Conservation (phyloP, 73 alveolate species). For the Strombidium stylifer region DNA sequence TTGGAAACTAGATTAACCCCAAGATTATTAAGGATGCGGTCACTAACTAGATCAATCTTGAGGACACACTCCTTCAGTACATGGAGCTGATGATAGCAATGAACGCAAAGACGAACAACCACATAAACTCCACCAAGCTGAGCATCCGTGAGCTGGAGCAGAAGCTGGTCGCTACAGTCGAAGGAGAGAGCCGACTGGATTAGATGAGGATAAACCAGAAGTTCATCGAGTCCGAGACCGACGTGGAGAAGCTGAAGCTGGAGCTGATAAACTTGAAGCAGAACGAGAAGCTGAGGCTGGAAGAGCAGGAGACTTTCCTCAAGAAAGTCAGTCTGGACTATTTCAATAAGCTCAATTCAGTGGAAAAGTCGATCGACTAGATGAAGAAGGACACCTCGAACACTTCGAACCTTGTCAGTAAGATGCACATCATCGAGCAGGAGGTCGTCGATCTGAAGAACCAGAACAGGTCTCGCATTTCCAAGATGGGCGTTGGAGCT, state of each 20-base stretch:
- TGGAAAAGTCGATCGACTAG: conserved; percentile 13
- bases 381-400: conserved; percentile 25
- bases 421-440: conserved; percentile 20
- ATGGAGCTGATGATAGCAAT: conserved; percentile 20
- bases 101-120: conserved; percentile 34
- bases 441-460: conserved; percentile 42
- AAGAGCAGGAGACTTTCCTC: conserved; percentile 26
- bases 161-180: conserved; percentile 13
- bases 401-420: conserved; percentile 10
- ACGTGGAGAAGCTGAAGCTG: conserved; percentile 18
- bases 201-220: conserved; percentile 9
- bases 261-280: conserved; percentile 20
- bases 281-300: neutral
- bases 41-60: conserved; percentile 17
- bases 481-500: neutral
- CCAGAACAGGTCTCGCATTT: neutral
- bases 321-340: conserved; percentile 35
- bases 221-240: conserved; percentile 7
- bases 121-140: conserved; percentile 2
- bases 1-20: neutral
- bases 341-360: conserved; percentile 9
- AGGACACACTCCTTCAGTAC: conserved; percentile 26
- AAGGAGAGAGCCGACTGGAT: conserved; percentile 8
- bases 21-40: conserved; percentile 11
- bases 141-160: conserved; percentile 1